Evolutionary conservation across 768 basidiomycete species (phyloP).

Genomic region (Boletus vermiculosoides): DNA sequence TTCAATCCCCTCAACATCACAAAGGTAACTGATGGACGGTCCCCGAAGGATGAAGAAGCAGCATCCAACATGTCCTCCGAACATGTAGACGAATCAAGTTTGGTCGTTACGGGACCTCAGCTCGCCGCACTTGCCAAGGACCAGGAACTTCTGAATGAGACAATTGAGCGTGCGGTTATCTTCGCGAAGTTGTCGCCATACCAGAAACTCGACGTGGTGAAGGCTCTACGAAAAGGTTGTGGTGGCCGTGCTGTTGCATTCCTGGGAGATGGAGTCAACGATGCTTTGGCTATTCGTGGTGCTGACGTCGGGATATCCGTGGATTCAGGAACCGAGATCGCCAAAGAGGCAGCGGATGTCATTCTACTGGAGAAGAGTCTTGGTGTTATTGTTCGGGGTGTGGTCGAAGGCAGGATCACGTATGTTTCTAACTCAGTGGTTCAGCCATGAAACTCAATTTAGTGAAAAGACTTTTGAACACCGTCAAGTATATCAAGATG

Average conservation of each 20-base stretch:
- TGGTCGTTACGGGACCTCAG: slow-evolving; percentile 31
- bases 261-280: slow-evolving; percentile 33
- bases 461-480: slow-evolving; percentile 33
- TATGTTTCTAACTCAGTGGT: slow-evolving; percentile 12
- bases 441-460: slow-evolving; percentile 8
- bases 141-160: slow-evolving; percentile 23
- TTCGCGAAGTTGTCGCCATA: slow-evolving; percentile 35
- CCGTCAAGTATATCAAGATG: slow-evolving; percentile 40
- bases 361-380: slow-evolving; percentile 38
- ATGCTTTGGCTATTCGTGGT: slow-evolving; percentile 33
- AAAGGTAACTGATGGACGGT: not conserved
- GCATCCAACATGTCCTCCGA: slow-evolving; percentile 2
- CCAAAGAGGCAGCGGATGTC: slow-evolving; percentile 39
- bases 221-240: slow-evolving; percentile 26
- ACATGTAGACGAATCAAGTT: slow-evolving; percentile 19
- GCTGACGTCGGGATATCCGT: slow-evolving; percentile 35
- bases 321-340: slow-evolving; percentile 35
- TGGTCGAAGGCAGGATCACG: slow-evolving; percentile 35
- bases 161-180: slow-evolving; percentile 32
- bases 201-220: slow-evolving; percentile 34
- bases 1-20: slow-evolving; percentile 24
- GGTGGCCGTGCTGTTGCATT: slow-evolving; percentile 33
- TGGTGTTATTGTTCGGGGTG: slow-evolving; percentile 33
- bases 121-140: slow-evolving; percentile 32
- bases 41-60: slow-evolving; percentile 29